These are phyloP conservation scores for Zopfochytrium polystomum DNA, from an alignment of 371 early-diverging fungal genomes.

Conservation along the genomic window DNA sequence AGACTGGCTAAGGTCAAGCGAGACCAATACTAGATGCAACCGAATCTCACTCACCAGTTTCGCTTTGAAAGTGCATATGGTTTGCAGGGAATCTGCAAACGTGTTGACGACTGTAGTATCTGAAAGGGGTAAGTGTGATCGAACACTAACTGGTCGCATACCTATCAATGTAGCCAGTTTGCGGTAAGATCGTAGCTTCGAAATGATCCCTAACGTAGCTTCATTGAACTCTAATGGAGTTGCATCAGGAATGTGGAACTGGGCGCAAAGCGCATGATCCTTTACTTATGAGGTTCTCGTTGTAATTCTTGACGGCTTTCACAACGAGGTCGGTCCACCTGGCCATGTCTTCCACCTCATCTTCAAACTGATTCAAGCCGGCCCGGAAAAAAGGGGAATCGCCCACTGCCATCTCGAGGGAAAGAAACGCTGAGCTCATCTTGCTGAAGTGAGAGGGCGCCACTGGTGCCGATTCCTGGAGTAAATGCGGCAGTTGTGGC, in stretches of 20 bases:
- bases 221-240: no score
- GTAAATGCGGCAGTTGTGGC: no score
- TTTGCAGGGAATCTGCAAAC: slow-evolving; percentile 57
- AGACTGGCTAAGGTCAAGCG: slow-evolving; percentile 22
- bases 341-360: slow-evolving; percentile 63
- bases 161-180: no score
- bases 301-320: slow-evolving; percentile 15
- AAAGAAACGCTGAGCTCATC: no score
- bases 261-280: no score
- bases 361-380: slow-evolving; percentile 60
- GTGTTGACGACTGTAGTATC: slow-evolving; percentile 33
- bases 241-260: no score
- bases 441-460: no score
- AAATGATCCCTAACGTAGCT: no score
- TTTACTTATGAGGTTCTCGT: slow-evolving; percentile 8
- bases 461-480: no score
- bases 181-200: no score
- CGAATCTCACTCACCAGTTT: slow-evolving; percentile 47
- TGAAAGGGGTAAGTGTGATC: no score
- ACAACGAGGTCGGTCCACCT: slow-evolving; percentile 57
- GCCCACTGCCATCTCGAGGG: slow-evolving; percentile 22
- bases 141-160: no score
- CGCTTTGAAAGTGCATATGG: slow-evolving; percentile 54
- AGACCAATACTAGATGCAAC: neutral
- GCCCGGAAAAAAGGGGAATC: slow-evolving; percentile 72